Base-by-base conservation (phyloP, 352 stramenopile genomes). In the Elongisporangium senticosum region DNA sequence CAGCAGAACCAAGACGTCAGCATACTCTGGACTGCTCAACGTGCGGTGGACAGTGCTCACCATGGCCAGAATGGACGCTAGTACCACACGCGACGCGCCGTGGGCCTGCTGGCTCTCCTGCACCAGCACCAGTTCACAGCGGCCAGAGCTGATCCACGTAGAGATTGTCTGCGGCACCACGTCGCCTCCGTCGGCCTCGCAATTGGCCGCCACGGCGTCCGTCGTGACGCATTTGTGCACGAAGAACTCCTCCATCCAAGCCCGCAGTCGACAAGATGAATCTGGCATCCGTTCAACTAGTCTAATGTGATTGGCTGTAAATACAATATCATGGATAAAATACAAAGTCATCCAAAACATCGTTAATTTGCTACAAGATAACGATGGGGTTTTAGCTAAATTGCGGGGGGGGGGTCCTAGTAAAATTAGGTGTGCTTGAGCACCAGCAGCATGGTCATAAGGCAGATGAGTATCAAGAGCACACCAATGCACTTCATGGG, bases 401-500 rank as follows among this genome's bases (percentile, higher is more conserved):
- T 43, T 3, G n/a, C 7, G 17, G n/a, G 13, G 20, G 14, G 17
- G n/a, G 11, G 20, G 22, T 58, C 19, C 39, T 28, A 50, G n/a
- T 37, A 19, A 43, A 43, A 43, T 43, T 90, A 89, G 79, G 84
- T 87, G 69, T 97, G 83, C 67, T 97, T 97, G 37, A 97, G 74
- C 59, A 97, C 80, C 55, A 98, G 78, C 54, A 98, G 77, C 54
- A 90, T 71, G 39, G 95, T 89, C 86, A 98, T 97, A 63, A 98
- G 69, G 60, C 95, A 90, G 71, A 98, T 98, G 62, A 98, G 75
- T 33, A 96, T 71, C 23, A 98, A 75, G 23, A 98, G 78, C 49
- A 97, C 63, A 2, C 77, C 86, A 62, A 98, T 98, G 68, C 91
- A 98, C 67, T 97, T 96, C 83, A 99, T 95, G 19, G 97, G 96